Conservation (phyloP, 352 stramenopile genomes). For the Phytophthora crassamura region DNA sequence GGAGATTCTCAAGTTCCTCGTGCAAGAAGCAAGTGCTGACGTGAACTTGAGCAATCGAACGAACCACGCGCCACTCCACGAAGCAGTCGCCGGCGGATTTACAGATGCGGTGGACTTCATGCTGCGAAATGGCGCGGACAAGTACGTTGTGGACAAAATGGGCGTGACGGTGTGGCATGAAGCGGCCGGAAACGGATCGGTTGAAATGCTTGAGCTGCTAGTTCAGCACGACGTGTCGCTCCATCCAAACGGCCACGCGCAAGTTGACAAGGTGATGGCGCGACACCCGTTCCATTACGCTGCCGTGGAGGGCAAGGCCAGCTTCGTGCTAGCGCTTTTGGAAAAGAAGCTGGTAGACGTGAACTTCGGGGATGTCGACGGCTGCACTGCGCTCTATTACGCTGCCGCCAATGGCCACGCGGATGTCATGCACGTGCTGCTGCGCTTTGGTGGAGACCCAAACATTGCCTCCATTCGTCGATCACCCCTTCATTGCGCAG, state of each 20-base stretch:
- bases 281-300: conserved; percentile 85
- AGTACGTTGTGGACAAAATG: conserved; percentile 76
- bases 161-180: conserved; percentile 86
- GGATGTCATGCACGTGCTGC: conserved; percentile 57
- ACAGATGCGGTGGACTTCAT: conserved; percentile 53
- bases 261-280: conserved; percentile 83
- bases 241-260: conserved; percentile 40
- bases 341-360: conserved; percentile 64
- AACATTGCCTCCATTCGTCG: conserved; percentile 70
- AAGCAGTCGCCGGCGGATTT: conserved; percentile 68
- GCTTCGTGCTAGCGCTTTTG: conserved; percentile 66
- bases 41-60: conserved; percentile 75
- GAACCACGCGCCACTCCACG: conserved; percentile 65
- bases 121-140: conserved; percentile 65
- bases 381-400: conserved; percentile 80
- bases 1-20: conserved; percentile 55
- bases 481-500: conserved; percentile 75
- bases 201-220: conserved; percentile 69
- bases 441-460: conserved; percentile 52
- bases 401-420: conserved; percentile 70
- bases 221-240: conserved; percentile 57
- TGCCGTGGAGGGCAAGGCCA: conserved; percentile 67
- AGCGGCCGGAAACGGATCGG: conserved; percentile 63
- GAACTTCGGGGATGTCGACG: conserved; percentile 67
- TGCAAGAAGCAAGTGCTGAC: conserved; percentile 51